Percentiles rank a stretch among this genome's conserved stretches.
Evolutionary conservation across 805 yeast genomes (phyloP).

Genomic region (Cyberlindnera subsufficiens): DNA sequence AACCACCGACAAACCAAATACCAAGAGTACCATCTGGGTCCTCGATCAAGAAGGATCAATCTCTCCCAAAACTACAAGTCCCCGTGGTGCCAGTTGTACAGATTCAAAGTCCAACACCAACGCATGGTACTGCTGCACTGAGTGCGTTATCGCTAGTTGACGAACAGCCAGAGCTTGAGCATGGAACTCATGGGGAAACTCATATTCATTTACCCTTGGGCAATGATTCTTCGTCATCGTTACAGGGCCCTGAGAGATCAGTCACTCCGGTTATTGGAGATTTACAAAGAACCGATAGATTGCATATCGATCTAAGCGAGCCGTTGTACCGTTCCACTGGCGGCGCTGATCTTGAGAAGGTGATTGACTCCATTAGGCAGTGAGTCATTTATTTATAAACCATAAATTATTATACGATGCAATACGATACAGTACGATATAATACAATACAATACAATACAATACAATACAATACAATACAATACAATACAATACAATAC

Average conservation of each 20-base stretch:
- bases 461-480: too few species aligned
- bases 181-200: neutral
- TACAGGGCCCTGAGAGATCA: constrained; percentile 3
- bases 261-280: constrained; percentile 21
- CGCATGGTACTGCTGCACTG: neutral
- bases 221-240: neutral
- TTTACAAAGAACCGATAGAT: neutral
- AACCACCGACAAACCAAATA: constrained; percentile 7
- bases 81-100: constrained; percentile 2
- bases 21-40: constrained; percentile 3
- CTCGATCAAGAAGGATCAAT: neutral
- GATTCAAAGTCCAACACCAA: constrained; percentile 11
- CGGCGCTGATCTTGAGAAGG: constrained; percentile 1
- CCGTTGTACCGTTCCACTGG: constrained; percentile 5
- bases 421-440: too few species aligned
- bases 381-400: too few species aligned
- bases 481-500: too few species aligned
- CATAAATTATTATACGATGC: too few species aligned
- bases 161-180: neutral
- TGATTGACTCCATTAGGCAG: constrained; percentile 2
- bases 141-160: neutral
- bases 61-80: constrained; percentile 1
- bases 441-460: too few species aligned
- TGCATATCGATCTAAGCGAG: constrained; percentile 10
- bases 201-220: neutral